Evolutionary conservation across 345 rosid species (phyloP).

Genomic region (Pistacia atlantica): DNA sequence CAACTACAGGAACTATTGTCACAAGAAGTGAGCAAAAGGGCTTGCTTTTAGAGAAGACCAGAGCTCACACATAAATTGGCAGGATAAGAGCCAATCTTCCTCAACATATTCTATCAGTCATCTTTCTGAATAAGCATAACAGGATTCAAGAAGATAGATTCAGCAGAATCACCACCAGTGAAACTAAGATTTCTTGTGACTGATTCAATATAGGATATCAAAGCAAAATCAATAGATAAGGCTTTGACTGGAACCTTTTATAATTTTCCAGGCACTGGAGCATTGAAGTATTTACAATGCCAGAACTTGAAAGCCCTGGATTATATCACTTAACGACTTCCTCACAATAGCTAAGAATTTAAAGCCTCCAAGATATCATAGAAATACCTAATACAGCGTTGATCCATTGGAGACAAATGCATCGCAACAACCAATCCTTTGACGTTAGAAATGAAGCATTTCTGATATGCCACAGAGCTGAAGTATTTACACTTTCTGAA

Average conservation of each 20-base stretch:
- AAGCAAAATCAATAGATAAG: conserved; percentile 10
- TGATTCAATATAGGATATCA: neutral
- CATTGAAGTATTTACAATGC: neutral
- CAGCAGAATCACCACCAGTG: neutral
- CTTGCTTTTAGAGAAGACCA: neutral
- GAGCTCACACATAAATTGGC: neutral
- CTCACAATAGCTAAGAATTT: neutral
- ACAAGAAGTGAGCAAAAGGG: neutral
- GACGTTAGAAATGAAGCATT: neutral
- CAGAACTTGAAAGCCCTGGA: neutral
- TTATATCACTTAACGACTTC: conserved; percentile 2
- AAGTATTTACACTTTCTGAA: conserved; percentile 7
- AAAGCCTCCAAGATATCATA: conserved; percentile 2
- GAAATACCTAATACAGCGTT: conserved; percentile 1
- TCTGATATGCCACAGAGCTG: conserved; percentile 10
- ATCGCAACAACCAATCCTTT: conserved; percentile 1
- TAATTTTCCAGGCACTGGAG: neutral
- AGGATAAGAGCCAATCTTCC: neutral
- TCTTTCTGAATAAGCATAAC: neutral
- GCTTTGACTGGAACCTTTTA: conserved; percentile 10
- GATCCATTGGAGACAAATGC: neutral
- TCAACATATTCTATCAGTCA: neutral
- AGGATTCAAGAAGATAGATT: conserved; percentile 11
- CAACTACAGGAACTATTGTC: neutral
- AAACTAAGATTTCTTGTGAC: conserved; percentile 2